A percentile compares a stretch with the other conserved stretches of the same genome.
phyloP scores from a whole-genome alignment of 2,329 filamentous ascomycete genomes.

The Sporothrix pallida region DNA sequence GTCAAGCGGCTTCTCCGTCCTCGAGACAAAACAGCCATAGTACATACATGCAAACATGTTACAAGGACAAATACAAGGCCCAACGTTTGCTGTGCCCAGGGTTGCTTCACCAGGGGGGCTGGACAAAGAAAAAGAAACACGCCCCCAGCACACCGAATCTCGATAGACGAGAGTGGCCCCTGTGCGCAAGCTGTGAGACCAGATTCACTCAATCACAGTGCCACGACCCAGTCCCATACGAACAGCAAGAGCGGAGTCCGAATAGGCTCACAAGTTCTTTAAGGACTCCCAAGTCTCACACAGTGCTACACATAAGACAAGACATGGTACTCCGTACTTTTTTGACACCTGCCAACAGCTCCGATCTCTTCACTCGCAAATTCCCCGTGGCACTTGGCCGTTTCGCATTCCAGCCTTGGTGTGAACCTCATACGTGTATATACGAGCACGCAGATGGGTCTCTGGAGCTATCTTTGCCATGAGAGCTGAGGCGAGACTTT shows the following conservation, averaged over 20 bases:
- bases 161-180: slow-evolving; percentile 11
- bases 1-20: background rate
- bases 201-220: background rate
- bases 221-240: background rate
- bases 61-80: no score
- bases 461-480: background rate
- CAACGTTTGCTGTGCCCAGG: no score
- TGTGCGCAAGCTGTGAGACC: background rate
- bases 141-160: slow-evolving; percentile 13
- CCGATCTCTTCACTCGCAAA: background rate
- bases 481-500: slow-evolving; percentile 26
- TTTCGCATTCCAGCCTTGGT: slow-evolving; percentile 1
- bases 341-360: slow-evolving; percentile 21
- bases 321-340: background rate
- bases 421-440: background rate
- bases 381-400: background rate
- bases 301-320: background rate
- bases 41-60: no score
- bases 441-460: background rate
- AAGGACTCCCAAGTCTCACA: background rate
- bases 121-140: background rate
- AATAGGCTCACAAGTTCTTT: background rate
- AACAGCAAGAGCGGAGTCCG: background rate
- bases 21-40: no score
- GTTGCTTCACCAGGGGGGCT: background rate